Conservation (phyloP, 176 grass and related monocot genomes). For the Juncus inflexus region DNA sequence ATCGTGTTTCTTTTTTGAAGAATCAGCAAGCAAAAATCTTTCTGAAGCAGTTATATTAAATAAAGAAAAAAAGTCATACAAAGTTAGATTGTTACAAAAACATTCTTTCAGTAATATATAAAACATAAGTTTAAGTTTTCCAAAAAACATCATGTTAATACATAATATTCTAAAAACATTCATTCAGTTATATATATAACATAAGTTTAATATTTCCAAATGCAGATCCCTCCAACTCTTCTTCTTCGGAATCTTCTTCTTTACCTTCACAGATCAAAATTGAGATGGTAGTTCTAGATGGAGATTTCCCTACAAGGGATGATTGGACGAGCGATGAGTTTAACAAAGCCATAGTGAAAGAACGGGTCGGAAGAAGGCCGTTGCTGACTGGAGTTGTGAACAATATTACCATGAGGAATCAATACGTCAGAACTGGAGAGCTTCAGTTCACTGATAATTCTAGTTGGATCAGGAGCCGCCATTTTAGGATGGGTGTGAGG, state of each 20-base stretch:
- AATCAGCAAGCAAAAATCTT: too few species aligned
- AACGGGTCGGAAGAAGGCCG: constrained; percentile 48
- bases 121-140: too few species aligned
- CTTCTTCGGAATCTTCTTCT: not conserved
- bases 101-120: too few species aligned
- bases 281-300: constrained; percentile 67
- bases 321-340: constrained; percentile 53
- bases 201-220: too few species aligned
- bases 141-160: too few species aligned
- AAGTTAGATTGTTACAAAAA: too few species aligned
- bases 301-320: constrained; percentile 38
- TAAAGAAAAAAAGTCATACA: too few species aligned
- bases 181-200: too few species aligned
- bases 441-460: constrained; percentile 71
- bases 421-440: constrained; percentile 32
- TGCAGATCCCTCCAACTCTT: not conserved
- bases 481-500: constrained; percentile 54
- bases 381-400: constrained; percentile 38
- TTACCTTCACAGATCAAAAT: constrained; percentile 30
- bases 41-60: too few species aligned
- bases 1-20: too few species aligned
- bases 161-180: too few species aligned
- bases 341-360: constrained; percentile 27
- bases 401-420: constrained; percentile 25
- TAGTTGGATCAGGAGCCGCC: constrained; percentile 51